Evolutionary conservation across 495 filamentous ascomycete species (phyloP).

Genomic region (Xylaria scruposa): DNA sequence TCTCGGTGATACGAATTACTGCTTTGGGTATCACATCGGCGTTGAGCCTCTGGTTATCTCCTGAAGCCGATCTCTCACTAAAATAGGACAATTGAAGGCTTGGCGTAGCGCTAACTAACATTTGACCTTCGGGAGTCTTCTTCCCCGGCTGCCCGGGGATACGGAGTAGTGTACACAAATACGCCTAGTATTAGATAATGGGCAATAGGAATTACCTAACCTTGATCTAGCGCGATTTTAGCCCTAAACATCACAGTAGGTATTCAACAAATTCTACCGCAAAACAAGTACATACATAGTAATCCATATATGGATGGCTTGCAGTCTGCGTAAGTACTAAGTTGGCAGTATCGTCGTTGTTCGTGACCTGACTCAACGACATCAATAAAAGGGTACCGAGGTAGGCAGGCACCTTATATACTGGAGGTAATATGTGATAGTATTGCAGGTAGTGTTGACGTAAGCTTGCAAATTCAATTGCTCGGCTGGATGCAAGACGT

Average conservation of each 20-base stretch:
- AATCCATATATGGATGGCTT: background rate
- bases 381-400: too few species aligned
- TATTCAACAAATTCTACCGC: background rate
- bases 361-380: background rate
- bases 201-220: background rate
- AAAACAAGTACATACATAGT: background rate
- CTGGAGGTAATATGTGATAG: background rate
- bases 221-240: background rate
- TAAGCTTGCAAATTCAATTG: background rate
- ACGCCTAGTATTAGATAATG: background rate
- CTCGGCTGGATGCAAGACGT: constrained; percentile 9
- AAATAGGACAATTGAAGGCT: background rate
- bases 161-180: background rate
- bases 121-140: background rate
- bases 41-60: constrained; percentile 2
- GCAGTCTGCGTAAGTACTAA: background rate
- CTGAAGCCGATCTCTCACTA: background rate
- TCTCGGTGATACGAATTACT: constrained; percentile 20
- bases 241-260: background rate
- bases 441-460: background rate
- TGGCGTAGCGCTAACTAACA: background rate
- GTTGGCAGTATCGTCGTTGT: background rate
- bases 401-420: background rate
- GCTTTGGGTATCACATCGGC: constrained; percentile 17
- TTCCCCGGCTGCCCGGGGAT: background rate